A percentile compares a stretch with the other conserved stretches of the same genome.
These are phyloP conservation scores for Diaporthe sp. DNA, from an alignment of 2,329 filamentous ascomycete species.

Conservation along the genomic window DNA sequence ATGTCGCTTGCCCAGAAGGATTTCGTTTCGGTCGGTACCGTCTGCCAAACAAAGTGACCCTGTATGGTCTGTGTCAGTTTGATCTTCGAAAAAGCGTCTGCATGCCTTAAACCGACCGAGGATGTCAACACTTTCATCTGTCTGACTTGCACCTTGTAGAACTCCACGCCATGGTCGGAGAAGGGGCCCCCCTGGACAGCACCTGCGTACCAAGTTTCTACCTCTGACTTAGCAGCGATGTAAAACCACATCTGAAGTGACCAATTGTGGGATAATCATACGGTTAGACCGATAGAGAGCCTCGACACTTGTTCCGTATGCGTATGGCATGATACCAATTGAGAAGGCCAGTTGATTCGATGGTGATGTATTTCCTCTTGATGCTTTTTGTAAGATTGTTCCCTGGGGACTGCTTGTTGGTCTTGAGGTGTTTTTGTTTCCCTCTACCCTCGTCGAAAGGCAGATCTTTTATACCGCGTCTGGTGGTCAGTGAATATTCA, in stretches of 20 bases:
- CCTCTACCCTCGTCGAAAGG: not conserved
- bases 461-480: not conserved
- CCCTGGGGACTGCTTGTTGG: not conserved
- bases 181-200: not conserved
- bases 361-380: not conserved
- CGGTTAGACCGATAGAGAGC: not conserved
- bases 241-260: not conserved
- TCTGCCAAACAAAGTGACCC: too few species aligned
- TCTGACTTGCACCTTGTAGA: too few species aligned
- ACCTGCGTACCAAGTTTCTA: not conserved
- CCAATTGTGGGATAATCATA: not conserved
- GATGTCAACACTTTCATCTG: too few species aligned
- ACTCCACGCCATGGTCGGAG: rapidly evolving
- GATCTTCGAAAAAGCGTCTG: not conserved
- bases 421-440: not conserved
- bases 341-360: not conserved
- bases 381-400: not conserved
- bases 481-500: not conserved
- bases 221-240: not conserved
- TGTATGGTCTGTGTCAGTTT: not conserved
- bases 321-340: not conserved
- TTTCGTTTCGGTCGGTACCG: too few species aligned
- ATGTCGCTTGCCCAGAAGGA: not conserved
- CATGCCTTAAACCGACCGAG: not conserved
- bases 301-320: not conserved